Evolutionary conservation across 1,284 basidiomycete species (phyloP).

Genomic region (Coniferiporia sulphurascens): DNA sequence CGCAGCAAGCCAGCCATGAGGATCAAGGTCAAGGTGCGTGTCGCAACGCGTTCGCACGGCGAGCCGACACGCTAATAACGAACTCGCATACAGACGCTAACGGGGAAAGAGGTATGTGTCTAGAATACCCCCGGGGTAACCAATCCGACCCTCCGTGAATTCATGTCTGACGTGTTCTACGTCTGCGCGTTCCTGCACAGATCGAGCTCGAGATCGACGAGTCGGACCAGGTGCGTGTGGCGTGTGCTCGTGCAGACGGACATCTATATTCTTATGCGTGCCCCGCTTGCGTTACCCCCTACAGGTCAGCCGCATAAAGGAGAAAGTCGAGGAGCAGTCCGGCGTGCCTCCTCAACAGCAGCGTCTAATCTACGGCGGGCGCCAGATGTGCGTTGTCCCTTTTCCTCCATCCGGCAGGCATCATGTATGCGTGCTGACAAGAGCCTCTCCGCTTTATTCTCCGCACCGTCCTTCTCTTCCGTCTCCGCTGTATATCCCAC

Average conservation of each 20-base stretch:
- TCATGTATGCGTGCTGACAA: not conserved
- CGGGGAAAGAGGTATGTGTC: conserved; percentile 79
- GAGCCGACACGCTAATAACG: conserved; percentile 8
- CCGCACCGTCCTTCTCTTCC: conserved; percentile 33
- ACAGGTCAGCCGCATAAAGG: conserved; percentile 94
- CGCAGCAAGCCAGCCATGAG: conserved; percentile 45
- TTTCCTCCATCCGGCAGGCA: not conserved
- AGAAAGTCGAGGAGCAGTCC: conserved; percentile 98
- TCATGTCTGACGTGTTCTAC: not conserved
- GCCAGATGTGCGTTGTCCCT: conserved; percentile 79
- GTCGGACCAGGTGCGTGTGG: conserved; percentile 72
- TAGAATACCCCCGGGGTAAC: not conserved
- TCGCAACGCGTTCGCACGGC: not conserved
- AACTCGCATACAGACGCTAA: conserved; percentile 62
- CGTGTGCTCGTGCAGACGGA: no score
- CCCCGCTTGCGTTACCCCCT: not conserved
- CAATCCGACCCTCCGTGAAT: not conserved
- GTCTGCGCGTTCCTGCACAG: no score
- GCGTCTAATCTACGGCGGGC: conserved; percentile 89
- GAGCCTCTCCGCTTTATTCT: not conserved
- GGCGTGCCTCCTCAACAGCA: conserved; percentile 98
- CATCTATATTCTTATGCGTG: not conserved
- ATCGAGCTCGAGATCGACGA: conserved; percentile 96
- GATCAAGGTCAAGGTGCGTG: conserved; percentile 76
- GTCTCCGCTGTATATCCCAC: not conserved